A percentile compares a stretch with the other conserved stretches of the same genome.
Conservation (phyloP, 2,329 filamentous ascomycete species). For the Orbilia blumenaviensis region DNA sequence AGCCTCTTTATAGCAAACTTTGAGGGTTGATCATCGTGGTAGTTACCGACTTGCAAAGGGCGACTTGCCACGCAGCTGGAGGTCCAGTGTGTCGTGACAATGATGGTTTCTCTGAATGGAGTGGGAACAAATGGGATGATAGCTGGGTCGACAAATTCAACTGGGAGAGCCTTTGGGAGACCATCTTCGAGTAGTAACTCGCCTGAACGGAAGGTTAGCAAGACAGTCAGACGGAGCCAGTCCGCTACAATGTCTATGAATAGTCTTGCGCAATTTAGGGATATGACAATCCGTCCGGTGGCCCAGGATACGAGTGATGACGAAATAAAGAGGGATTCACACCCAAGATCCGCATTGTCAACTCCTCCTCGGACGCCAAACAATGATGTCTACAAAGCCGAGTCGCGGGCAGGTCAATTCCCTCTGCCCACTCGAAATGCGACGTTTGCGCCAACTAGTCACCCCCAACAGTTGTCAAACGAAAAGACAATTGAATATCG, state of each 20-base stretch:
- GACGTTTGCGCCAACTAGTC: slow-evolving; percentile 12
- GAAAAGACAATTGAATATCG: slow-evolving; percentile 47
- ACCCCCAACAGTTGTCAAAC: slow-evolving; percentile 17
- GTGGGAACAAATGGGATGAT: slow-evolving; percentile 11
- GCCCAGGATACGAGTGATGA: slow-evolving; percentile 20
- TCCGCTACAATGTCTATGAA: slow-evolving; percentile 39
- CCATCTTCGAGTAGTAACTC: slow-evolving; percentile 37
- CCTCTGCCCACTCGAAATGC: slow-evolving; percentile 21
- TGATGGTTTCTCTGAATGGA: slow-evolving; percentile 45
- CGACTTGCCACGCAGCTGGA: neutral
- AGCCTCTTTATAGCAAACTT: slow-evolving; percentile 7
- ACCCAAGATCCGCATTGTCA: slow-evolving; percentile 28
- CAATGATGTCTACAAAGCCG: slow-evolving; percentile 8
- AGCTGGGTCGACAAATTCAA: neutral
- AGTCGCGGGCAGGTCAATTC: slow-evolving; percentile 18
- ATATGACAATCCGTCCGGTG: slow-evolving; percentile 44
- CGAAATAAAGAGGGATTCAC: slow-evolving; percentile 7
- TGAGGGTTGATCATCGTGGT: slow-evolving; percentile 3
- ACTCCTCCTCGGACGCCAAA: slow-evolving; percentile 49
- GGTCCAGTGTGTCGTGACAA: slow-evolving; percentile 13
- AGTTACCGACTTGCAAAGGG: neutral
- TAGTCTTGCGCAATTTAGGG: slow-evolving; percentile 40
- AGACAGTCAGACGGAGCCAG: slow-evolving; percentile 40
- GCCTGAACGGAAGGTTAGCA: slow-evolving; percentile 26
- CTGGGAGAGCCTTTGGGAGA: slow-evolving; percentile 23